Percentiles rank a stretch among this genome's conserved stretches.
Evolutionary conservation across 129 eudicot genomes (phyloP).

Genomic region (Silybum marianum): DNA sequence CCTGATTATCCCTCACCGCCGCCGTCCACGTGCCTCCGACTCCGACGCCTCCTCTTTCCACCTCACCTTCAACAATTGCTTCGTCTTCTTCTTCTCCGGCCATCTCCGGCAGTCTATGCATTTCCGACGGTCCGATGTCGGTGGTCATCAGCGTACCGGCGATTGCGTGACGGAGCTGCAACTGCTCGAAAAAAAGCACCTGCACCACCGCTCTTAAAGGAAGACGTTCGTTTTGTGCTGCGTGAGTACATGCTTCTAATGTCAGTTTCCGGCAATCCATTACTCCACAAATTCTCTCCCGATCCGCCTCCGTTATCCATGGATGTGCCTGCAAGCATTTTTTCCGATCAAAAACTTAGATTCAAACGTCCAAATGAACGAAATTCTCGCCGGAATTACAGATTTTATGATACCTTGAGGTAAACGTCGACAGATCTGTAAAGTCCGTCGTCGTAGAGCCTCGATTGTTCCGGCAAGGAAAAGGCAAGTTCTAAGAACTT

Average conservation of each 20-base stretch:
- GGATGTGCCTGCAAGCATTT: constrained; percentile 76
- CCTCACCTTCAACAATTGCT: constrained; percentile 28
- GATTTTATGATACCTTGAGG: constrained; percentile 61
- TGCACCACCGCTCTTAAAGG: constrained; percentile 90
- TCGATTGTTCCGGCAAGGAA: constrained; percentile 69
- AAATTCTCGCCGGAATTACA: background rate
- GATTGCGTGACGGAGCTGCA: constrained; percentile 98
- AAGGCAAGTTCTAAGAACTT: constrained; percentile 66
- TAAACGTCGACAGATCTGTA: constrained; percentile 93
- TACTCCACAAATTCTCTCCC: constrained; percentile 75
- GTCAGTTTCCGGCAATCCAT: constrained; percentile 94
- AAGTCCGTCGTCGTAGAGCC: constrained; percentile 88
- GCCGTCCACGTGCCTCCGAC: constrained; percentile 50
- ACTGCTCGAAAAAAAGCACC: constrained; percentile 92
- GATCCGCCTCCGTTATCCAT: constrained; percentile 67
- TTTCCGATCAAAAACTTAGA: background rate
- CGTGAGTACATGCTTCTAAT: constrained; percentile 96
- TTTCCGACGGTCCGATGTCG: constrained; percentile 27
- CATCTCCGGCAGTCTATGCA: background rate
- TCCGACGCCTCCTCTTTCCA: background rate
- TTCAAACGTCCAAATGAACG: background rate
- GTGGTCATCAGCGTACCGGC: constrained; percentile 64
- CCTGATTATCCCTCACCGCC: constrained; percentile 83
- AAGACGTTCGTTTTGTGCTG: constrained; percentile 97
- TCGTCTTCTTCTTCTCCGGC: constrained; percentile 34